Evolutionary conservation across 2,329 filamentous ascomycete genomes (phyloP).

Genomic region (Ceratocystiopsis sp.): DNA sequence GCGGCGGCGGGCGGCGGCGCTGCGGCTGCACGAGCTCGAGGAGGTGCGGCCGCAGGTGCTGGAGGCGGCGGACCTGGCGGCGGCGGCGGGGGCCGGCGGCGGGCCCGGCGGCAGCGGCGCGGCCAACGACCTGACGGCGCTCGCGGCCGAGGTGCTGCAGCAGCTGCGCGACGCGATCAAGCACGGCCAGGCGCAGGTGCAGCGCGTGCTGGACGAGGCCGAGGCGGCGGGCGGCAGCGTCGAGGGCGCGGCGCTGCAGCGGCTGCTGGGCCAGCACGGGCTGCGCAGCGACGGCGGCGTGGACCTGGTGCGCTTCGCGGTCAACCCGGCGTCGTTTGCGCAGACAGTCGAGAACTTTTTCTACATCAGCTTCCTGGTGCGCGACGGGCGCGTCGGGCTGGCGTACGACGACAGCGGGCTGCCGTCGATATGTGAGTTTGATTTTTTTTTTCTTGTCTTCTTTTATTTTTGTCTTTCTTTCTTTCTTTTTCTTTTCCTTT

Average conservation of each 20-base stretch:
- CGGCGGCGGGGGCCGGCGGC: slow-evolving; percentile 42
- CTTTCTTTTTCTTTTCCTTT: neutral
- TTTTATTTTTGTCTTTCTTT: too few species aligned
- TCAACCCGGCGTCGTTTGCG: slow-evolving; percentile 80
- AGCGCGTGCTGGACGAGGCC: slow-evolving; percentile 20
- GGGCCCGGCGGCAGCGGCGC: too few species aligned
- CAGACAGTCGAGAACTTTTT: slow-evolving; percentile 96
- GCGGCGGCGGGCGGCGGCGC: slow-evolving; percentile 51
- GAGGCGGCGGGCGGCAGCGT: slow-evolving; percentile 27
- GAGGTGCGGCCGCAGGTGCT: slow-evolving; percentile 69
- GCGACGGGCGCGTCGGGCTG: slow-evolving; percentile 67
- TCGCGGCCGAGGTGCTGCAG: slow-evolving; percentile 54
- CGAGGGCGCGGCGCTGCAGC: slow-evolving; percentile 16
- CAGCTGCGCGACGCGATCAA: slow-evolving; percentile 36
- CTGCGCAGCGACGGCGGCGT: slow-evolving; percentile 55
- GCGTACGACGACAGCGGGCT: slow-evolving; percentile 54
- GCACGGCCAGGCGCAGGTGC: slow-evolving; percentile 28
- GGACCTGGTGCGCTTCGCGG: slow-evolving; percentile 67
- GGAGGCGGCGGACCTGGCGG: slow-evolving; percentile 53
- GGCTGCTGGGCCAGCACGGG: slow-evolving; percentile 41
- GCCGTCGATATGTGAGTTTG: slow-evolving; percentile 59
- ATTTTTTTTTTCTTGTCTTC: neutral
- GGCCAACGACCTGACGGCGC: slow-evolving; percentile 55
- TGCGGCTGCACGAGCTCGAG: slow-evolving; percentile 49
- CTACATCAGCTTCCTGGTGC: slow-evolving; percentile 85